These are phyloP conservation scores for Cordyceps fumosorosea DNA, from an alignment of 2,329 filamentous ascomycete genomes.

Conservation along the genomic window DNA sequence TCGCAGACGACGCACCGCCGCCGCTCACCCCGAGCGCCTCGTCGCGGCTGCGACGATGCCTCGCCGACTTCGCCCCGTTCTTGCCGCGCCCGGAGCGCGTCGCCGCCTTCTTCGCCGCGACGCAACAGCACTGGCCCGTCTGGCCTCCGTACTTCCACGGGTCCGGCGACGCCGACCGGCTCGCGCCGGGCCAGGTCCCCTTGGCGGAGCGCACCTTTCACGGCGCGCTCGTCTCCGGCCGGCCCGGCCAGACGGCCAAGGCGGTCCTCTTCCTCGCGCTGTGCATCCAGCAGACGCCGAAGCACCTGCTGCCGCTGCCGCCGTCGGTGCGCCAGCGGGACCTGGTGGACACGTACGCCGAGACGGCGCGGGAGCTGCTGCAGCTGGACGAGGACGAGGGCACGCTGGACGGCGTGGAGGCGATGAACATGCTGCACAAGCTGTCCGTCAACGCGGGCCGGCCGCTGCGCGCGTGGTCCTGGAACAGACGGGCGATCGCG, in stretches of 20 bases:
- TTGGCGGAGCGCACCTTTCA: slow-evolving; percentile 28
- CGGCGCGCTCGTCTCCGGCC: slow-evolving; percentile 26
- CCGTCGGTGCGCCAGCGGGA: slow-evolving; percentile 32
- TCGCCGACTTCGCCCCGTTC: slow-evolving; percentile 13
- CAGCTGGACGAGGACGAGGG: slow-evolving; percentile 38
- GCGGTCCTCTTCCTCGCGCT: slow-evolving; percentile 37
- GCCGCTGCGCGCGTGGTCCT: slow-evolving; percentile 48
- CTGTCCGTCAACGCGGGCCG: slow-evolving; percentile 48
- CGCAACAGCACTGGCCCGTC: slow-evolving; percentile 20
- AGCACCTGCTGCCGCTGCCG: slow-evolving; percentile 24
- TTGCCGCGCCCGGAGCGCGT: slow-evolving; percentile 13
- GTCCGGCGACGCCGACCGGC: background rate
- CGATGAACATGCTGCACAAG: slow-evolving; percentile 43
- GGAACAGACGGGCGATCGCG: slow-evolving; percentile 42
- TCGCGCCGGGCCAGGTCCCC: slow-evolving; percentile 12
- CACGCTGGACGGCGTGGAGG: slow-evolving; percentile 47
- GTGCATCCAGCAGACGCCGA: slow-evolving; percentile 33
- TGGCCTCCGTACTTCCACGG: slow-evolving; percentile 18
- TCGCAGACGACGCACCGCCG: background rate
- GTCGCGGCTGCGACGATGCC: slow-evolving; percentile 9
- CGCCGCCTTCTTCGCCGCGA: slow-evolving; percentile 17
- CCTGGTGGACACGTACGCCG: slow-evolving; percentile 39
- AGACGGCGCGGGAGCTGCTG: slow-evolving; percentile 37
- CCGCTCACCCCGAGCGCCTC: background rate
- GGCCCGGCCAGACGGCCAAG: slow-evolving; percentile 29